Conservation (phyloP, 148 eudicot species). For the Silene uniflora region DNA sequence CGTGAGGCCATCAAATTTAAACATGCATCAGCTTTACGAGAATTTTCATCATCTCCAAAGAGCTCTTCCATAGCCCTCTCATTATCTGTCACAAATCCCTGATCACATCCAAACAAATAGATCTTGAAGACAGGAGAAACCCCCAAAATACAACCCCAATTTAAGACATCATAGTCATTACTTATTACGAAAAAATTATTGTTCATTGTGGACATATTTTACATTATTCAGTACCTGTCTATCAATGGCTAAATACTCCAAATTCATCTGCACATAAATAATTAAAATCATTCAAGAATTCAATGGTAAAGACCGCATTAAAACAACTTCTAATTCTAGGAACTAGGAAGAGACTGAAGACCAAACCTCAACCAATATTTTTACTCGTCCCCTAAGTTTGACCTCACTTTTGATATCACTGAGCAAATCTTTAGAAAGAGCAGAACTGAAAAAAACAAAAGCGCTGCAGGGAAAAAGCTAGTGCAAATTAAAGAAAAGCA, state of each 20-base stretch:
- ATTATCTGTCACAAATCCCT: conserved; percentile 91
- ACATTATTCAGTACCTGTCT: conserved; percentile 55
- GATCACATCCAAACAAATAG: conserved; percentile 18
- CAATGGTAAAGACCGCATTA: not conserved
- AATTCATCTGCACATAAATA: conserved; percentile 76
- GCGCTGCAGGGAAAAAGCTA: conserved; percentile 48
- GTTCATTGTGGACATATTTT: not conserved
- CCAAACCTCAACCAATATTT: conserved; percentile 85
- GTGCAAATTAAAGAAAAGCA: conserved; percentile 5
- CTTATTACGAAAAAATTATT: not conserved
- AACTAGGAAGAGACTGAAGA: conserved; percentile 1
- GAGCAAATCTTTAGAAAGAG: conserved; percentile 66
- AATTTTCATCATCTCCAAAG: conserved; percentile 81
- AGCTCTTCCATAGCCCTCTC: conserved; percentile 90
- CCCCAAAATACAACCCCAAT: not conserved
- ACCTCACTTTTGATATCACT: conserved; percentile 63
- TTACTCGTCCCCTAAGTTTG: conserved; percentile 64
- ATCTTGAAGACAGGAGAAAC: conserved; percentile 7
- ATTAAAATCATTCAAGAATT: not conserved
- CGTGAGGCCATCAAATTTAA: conserved; percentile 79
- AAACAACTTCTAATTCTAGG: conserved; percentile 13
- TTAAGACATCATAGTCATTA: not conserved
- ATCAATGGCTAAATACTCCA: conserved; percentile 93
- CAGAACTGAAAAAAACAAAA: conserved; percentile 88
- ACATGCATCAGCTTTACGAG: conserved; percentile 65